Evolutionary conservation across 768 basidiomycete genomes (phyloP), one percentile per base, ranked within the genome.

Genomic region (Lactarius sp.): DNA sequence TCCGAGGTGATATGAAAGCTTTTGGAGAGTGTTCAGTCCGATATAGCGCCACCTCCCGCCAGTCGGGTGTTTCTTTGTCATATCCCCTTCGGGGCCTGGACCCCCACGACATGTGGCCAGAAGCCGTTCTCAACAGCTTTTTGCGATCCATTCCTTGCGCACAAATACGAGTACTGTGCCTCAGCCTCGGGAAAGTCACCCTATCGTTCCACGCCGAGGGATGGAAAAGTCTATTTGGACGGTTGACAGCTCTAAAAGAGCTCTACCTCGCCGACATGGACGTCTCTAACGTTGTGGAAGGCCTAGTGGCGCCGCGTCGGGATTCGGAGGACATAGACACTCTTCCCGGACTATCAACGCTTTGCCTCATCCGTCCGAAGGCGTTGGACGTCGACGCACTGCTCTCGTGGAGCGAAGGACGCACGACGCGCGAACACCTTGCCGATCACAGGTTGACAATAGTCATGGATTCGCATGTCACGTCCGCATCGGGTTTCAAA

Each of bases 41-140:
- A 27, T 65, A 39, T 44, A 68, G 66, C 42, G 66, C 64, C 46
- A 55, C 60, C n/a, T 60, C 64, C 22, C 66, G 56, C 39, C 55
- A 60, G n/a, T 56, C 66, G 27, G 66, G 66, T 41, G 44, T 66
- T 39, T 66, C 66, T 39, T 57, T 52, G 27, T 67, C 66, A 22
- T 65, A 67, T 56, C 66, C 64, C 18, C 52, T 61, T 22, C 64
- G 60, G 14, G 47, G 51, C 41, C 27, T 52, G 9, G 64, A 53
- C 33, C 10, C 52, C 31, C 22, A 54, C 7, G 37, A 59, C 37
- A 42, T 57, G 41, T 67, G 66, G 66, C 64, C 66, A 20, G 59
- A 66, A 20, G 56, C 64, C n/a, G 66, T 52, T 20, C 52, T 67
- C 56, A 57, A 56, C 22, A 49, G 34, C 22, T 67, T 66, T 52